Evolutionary conservation across 306 rosid genomes (phyloP), one percentile per base, ranked within the genome.

Genomic region (Cucumis hystrix): DNA sequence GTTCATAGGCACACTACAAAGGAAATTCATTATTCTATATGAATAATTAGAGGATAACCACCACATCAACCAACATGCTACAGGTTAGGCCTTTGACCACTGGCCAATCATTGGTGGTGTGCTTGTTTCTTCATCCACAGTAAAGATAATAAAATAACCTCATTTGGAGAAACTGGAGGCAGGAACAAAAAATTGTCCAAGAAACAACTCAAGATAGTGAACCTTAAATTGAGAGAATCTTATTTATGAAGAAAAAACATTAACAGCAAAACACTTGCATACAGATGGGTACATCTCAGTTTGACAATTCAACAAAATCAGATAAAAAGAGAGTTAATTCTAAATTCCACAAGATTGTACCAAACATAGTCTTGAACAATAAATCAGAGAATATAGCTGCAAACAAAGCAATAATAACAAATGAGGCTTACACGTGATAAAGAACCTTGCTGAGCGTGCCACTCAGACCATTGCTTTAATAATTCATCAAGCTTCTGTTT

Each of bases 391-490:
- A 66, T 6, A 18, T 66, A 40, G 30, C 56, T 7, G 49, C 67
- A 77, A 67, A 67, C 4, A 6, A 43, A 28, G 75, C 61, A 56
- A 21, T 41, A 51, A 2, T 51, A 14, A 37, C 4, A 17, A 21
- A 11, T 51, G 59, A 37, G 75, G 39, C 91, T 85, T 87, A 92
- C 99, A 66, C 87, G 87, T 39, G 92, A 84, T 17, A 80, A 78
- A 75, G 81, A 79, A 70, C 54, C 80, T 47, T 87, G 86, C 76
- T 87, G 88, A 83, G 97, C 79, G 57, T 96, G 96, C 99, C 99
- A 96, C 77, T 91, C 88, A 78, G 99, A 96, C 99, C 99, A 96
- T 78, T 91, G 92, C 81, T 80, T 89, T 49, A 96, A 85, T 40
- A 91, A 82, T 82, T 90, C 97, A 80, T 96, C 91, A 74, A 96